Evolutionary conservation across 345 rosid species (phyloP).

Genomic region (Noccaea caerulescens): DNA sequence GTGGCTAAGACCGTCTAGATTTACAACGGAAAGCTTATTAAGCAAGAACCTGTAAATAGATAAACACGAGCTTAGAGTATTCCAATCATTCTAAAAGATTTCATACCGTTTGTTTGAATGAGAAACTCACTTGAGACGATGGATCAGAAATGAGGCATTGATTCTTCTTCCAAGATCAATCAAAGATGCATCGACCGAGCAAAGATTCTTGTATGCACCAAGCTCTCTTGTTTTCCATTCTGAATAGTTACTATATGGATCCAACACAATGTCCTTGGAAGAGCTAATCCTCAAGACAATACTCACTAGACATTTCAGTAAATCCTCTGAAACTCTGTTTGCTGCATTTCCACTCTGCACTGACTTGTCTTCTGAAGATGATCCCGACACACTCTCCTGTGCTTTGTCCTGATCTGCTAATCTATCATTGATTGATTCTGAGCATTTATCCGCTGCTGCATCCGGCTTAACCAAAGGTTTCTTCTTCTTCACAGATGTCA

Average conservation of each 20-base stretch:
- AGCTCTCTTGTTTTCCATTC: constrained; percentile 53
- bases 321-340: constrained; percentile 79
- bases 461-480: constrained; percentile 31
- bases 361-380: constrained; percentile 49
- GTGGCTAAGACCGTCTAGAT: constrained; percentile 72
- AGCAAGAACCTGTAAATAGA: constrained; percentile 60
- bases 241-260: constrained; percentile 63
- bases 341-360: constrained; percentile 53
- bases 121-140: constrained; percentile 70
- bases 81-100: constrained; percentile 1
- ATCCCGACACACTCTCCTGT: constrained; percentile 54
- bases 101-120: background rate
- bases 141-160: constrained; percentile 64
- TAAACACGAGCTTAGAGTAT: constrained; percentile 26
- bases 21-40: constrained; percentile 71
- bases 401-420: constrained; percentile 60
- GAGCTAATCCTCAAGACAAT: constrained; percentile 72
- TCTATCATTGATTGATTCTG: constrained; percentile 50
- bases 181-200: constrained; percentile 57
- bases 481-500: constrained; percentile 53
- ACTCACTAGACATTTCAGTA: constrained; percentile 60
- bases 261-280: constrained; percentile 55
- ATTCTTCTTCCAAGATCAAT: constrained; percentile 62
- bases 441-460: constrained; percentile 7
- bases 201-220: constrained; percentile 69